Base-by-base conservation (phyloP, 805 yeast genomes). In the Candida chauliodis region DNA sequence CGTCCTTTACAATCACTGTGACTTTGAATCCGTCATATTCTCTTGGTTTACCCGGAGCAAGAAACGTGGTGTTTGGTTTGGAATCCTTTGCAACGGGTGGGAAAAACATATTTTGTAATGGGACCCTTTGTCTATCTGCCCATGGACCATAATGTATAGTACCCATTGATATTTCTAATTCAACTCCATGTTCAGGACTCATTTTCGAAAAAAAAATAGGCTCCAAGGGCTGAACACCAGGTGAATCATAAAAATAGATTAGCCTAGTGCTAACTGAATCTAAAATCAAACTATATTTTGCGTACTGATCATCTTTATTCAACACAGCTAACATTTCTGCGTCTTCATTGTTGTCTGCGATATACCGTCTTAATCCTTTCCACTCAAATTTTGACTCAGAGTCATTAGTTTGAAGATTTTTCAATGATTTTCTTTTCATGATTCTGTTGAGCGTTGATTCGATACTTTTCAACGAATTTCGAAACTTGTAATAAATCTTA, bases 71-170 rank as follows among this genome's bases (percentile, higher is more conserved):
- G 2, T 59, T 58, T 3, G 65, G 62, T 8, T 50, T 49, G 2
- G 78, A 60, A 49, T 88, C 86, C 33, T 81, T 60, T 18, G 83
- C 76, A 8, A 78, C 54, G 0, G 73, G 56, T 0, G 99, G 99
- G 40, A 83, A 77, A 17, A 93, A 62, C 60, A 81, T 62, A 11
- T 67, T 60, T 40, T 82, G 89, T 8, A 90, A 51, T 1, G 79
- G 74, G 2, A 69, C 69, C 13, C 95, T 58, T 56, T 93, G 95
- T 25, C 91, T 77, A 42, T 93, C 95, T 0, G 96, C 85, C 96
- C 97, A 91, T 0, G 99, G 95, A 0, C 99, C 99, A 53, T 87
- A 90, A 48, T 82, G 82, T 1, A 88, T 61, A 0, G 85, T 79
- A 0, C 88, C 79, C 38, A 75, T 73, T 2, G 74, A 68, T 2